These are phyloP conservation scores for Tieghemostelium lacteum DNA, from an alignment of 78 protist species.

Conservation along the genomic window DNA sequence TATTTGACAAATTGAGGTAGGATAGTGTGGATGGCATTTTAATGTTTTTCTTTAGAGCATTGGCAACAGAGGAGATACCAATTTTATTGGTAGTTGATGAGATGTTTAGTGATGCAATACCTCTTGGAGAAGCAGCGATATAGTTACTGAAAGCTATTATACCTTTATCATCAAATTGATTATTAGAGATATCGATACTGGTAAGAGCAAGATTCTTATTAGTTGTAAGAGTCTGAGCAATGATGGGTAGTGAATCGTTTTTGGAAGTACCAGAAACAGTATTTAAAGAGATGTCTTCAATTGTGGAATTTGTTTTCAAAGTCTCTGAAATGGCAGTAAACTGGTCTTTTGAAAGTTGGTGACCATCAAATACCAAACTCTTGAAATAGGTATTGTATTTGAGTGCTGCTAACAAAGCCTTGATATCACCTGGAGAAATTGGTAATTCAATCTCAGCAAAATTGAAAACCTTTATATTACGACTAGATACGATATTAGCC, in stretches of 20 bases:
- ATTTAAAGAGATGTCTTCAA: slow-evolving; percentile 60
- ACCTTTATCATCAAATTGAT: slow-evolving; percentile 81
- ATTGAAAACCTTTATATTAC: slow-evolving; percentile 61
- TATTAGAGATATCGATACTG: slow-evolving; percentile 51
- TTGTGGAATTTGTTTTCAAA: slow-evolving; percentile 50
- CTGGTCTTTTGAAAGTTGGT: slow-evolving; percentile 42
- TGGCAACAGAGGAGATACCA: slow-evolving; percentile 25
- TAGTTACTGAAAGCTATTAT: slow-evolving; percentile 46
- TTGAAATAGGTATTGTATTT: slow-evolving; percentile 70
- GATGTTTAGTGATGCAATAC: slow-evolving; percentile 60
- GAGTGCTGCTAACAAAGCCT: slow-evolving; percentile 63
- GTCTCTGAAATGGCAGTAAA: slow-evolving; percentile 33
- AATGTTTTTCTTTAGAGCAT: slow-evolving; percentile 78
- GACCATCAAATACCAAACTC: slow-evolving; percentile 48
- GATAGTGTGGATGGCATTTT: slow-evolving; percentile 75
- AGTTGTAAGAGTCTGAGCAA: slow-evolving; percentile 31
- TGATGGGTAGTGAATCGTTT: slow-evolving; percentile 54
- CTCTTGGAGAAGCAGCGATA: slow-evolving; percentile 51
- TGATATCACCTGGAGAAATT: slow-evolving; percentile 65
- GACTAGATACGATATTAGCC: slow-evolving; percentile 44
- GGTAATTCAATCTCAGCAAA: slow-evolving; percentile 84
- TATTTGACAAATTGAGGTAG: slow-evolving; percentile 61
- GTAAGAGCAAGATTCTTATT: slow-evolving; percentile 77
- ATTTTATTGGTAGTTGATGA: slow-evolving; percentile 28
- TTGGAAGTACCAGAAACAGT: slow-evolving; percentile 30